Evolutionary conservation across 495 filamentous ascomycete genomes (phyloP).

Genomic region (Neurospora hispaniola): DNA sequence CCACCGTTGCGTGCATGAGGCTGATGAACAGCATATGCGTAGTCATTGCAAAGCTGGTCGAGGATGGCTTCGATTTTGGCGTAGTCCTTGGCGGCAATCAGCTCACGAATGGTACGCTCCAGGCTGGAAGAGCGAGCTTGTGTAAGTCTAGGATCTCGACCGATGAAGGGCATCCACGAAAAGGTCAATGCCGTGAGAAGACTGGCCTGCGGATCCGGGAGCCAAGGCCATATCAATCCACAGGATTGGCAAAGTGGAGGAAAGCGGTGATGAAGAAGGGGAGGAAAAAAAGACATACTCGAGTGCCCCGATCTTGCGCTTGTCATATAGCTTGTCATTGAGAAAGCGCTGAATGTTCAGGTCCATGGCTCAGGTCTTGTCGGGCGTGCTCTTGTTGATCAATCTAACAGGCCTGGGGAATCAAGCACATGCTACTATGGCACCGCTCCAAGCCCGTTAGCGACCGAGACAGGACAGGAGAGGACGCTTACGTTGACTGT

Average conservation of each 20-base stretch:
- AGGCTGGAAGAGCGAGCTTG: slow-evolving; percentile 45
- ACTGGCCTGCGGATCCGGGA: not conserved
- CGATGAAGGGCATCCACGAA: not conserved
- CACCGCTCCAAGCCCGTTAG: not conserved
- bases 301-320: slow-evolving; percentile 88
- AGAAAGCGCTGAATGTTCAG: slow-evolving; percentile 75
- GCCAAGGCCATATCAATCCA: slow-evolving; percentile 5
- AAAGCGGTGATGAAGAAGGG: not conserved
- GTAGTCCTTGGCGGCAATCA: slow-evolving; percentile 62
- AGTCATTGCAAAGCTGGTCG: slow-evolving; percentile 93
- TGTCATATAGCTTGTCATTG: slow-evolving; percentile 97
- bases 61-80: slow-evolving; percentile 75
- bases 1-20: slow-evolving; percentile 96
- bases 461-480: not conserved
- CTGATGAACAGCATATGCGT: slow-evolving; percentile 94
- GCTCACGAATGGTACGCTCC: slow-evolving; percentile 83
- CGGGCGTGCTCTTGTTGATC: not conserved
- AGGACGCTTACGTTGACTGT: not conserved
- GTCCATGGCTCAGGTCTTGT: slow-evolving; percentile 54
- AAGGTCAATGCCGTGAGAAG: not conserved
- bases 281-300: slow-evolving; percentile 54
- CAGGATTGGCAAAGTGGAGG: slow-evolving; percentile 1
- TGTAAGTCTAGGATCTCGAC: slow-evolving; percentile 1
- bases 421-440: not conserved
- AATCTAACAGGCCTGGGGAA: not conserved